Evolutionary conservation across 371 early-diverging fungal genomes (phyloP), one percentile per base, ranked within the genome.

Genomic region (Mortierella sp.): DNA sequence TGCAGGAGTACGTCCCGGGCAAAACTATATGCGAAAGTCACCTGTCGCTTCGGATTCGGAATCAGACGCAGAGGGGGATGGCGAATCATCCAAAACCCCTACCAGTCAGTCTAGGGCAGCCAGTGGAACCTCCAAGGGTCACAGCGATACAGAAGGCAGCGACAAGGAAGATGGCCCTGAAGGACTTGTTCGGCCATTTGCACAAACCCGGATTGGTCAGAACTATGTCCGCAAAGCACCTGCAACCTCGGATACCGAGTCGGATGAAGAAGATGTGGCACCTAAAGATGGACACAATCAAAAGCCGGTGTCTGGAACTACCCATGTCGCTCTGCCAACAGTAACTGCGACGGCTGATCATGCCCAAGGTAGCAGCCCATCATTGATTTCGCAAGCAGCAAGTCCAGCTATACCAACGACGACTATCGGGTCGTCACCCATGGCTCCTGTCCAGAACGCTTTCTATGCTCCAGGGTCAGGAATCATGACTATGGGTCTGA

Each of bases 211-310:
- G 19, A 57, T 63, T 2, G 76, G 76, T 24, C 68, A 67, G 48
- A 67, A 63, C 54, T 74, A 74, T 46, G 61, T 64, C 43, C 76
- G 68, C 50, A 74, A 60, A 57, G 54, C 68, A 7, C 76, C 76
- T 4, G 68, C 64, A 37, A 58, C 60, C 40, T 74, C 76, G 25
- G 76, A 74, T 29, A 57, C 54, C 10, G 76, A 74, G 21, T 63
- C 57, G 25, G 63, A 66, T 22, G 63, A 67, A 16, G 68, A 63
- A 19, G 24, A 17, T 21, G 12, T 2, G 25, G 14, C 14, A 21
- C 34, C 19, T 28, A 41, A 40, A 50, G 50, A 25, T 7, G 17
- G 29, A 27, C 4, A 12, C 50, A 7, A 17, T 28, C 25, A 3
- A 16, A 51, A 44, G 44, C 37, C 13, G n/a, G 22, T 7, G 7